Conservation (phyloP, 1,284 basidiomycete species). For the Marasmius fiardii region DNA sequence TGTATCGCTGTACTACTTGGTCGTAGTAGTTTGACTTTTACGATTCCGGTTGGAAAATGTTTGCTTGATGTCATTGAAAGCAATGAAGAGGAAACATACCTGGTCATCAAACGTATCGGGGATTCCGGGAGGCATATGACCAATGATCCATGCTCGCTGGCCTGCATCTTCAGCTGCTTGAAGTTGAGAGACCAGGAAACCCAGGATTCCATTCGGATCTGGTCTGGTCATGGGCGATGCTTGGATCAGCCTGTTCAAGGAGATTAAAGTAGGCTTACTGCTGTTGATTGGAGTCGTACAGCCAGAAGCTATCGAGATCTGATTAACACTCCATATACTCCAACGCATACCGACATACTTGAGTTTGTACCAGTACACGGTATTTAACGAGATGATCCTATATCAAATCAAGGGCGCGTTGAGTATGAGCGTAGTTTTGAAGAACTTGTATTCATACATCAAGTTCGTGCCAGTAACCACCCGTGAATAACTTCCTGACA, state of each 20-base stretch:
- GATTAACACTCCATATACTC: neutral
- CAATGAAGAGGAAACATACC: constrained; percentile 7
- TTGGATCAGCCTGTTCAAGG: neutral
- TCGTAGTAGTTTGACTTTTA: constrained; percentile 55
- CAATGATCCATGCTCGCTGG: constrained; percentile 51
- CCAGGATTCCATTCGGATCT: constrained; percentile 40
- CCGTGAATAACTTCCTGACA: constrained; percentile 46
- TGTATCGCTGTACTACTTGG: constrained; percentile 56
- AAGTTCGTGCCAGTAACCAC: constrained; percentile 42
- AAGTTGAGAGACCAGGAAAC: constrained; percentile 44
- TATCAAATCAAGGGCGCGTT: too few relatives aligned
- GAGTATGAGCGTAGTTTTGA: too few relatives aligned
- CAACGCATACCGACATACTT: constrained; percentile 31
- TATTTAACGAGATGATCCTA: constrained; percentile 53
- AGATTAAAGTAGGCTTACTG: constrained; percentile 30
- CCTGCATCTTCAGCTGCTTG: constrained; percentile 53
- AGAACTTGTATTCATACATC: constrained; percentile 30
- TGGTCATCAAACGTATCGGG: constrained; percentile 42
- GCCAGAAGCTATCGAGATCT: constrained; percentile 37
- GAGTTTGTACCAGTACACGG: constrained; percentile 54
- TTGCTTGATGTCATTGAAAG: neutral
- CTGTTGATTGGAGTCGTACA: constrained; percentile 44
- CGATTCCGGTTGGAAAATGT: neutral
- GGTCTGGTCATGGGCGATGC: constrained; percentile 18
- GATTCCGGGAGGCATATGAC: constrained; percentile 50